These are phyloP conservation scores for Annona squamosa DNA, from an alignment of 164 flowering plant species.

Conservation along the genomic window DNA sequence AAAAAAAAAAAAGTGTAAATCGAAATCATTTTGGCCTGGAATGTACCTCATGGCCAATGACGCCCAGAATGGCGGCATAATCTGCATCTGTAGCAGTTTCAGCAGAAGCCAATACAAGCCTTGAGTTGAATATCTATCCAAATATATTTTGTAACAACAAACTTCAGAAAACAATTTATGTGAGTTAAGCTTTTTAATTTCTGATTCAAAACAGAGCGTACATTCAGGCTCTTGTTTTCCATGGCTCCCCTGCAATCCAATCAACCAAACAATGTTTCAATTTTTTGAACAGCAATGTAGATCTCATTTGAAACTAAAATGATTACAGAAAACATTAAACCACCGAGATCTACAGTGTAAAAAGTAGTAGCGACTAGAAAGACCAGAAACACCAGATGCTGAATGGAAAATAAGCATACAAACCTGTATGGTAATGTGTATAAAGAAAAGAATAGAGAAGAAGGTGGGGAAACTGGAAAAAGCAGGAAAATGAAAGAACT, in stretches of 20 bases:
- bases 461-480: too few species aligned
- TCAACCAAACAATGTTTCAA: neutral
- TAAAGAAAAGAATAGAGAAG: too few species aligned
- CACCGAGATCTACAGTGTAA: too few species aligned
- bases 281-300: too few species aligned
- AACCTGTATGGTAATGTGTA: too few species aligned
- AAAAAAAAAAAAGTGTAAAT: neutral
- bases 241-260: constrained; percentile 86
- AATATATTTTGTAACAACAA: neutral
- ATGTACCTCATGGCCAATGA: constrained; percentile 93
- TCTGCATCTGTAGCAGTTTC: constrained; percentile 96
- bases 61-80: constrained; percentile 96
- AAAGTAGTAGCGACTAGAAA: too few species aligned
- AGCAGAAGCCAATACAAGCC: constrained; percentile 96
- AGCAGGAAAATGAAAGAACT: too few species aligned
- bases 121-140: constrained; percentile 85
- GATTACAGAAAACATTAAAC: too few species aligned
- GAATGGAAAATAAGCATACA: too few species aligned
- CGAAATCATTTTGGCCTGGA: neutral
- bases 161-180: neutral
- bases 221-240: constrained; percentile 99
- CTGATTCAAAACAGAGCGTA: constrained; percentile 20
- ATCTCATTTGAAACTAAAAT: too few species aligned
- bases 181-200: neutral
- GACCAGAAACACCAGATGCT: too few species aligned